phyloP scores from a whole-genome alignment of 139 green algal species.

The Coelastrella sp. region DNA sequence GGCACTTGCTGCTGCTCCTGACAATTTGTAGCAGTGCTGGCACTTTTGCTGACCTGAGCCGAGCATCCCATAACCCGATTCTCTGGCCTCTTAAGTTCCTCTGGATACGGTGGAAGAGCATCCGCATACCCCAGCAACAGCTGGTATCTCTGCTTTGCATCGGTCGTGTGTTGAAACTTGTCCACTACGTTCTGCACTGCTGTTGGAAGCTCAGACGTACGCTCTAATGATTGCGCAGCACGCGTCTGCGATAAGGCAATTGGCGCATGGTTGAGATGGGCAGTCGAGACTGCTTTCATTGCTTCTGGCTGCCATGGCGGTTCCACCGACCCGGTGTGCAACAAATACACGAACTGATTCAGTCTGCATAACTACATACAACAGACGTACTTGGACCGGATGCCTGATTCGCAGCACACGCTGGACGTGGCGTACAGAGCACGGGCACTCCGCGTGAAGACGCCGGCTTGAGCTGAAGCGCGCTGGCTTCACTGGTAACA shows the following conservation, averaged over 20 bases:
- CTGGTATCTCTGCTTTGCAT: conserved; percentile 56
- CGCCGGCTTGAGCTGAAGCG: neutral
- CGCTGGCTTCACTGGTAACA: neutral
- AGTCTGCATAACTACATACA: neutral
- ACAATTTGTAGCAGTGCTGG: no score
- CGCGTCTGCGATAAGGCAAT: neutral
- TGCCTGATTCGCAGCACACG: neutral
- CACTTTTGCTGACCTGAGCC: conserved; percentile 65
- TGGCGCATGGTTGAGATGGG: no score
- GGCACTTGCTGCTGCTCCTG: neutral
- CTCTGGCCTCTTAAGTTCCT: conserved; percentile 53
- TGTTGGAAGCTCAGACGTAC: neutral
- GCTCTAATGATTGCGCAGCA: neutral
- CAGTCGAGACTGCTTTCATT: no score
- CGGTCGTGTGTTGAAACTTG: neutral
- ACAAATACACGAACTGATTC: no score
- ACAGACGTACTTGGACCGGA: neutral
- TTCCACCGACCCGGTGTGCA: no score
- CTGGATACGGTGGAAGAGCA: conserved; percentile 58
- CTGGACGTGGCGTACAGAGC: neutral
- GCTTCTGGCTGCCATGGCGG: no score
- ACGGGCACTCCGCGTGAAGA: neutral
- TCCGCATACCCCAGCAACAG: conserved; percentile 70
- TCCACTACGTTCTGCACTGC: neutral
- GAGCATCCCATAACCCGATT: conserved; percentile 97